Evolutionary conservation across 2,329 filamentous ascomycete species (phyloP).

Genomic region (Pseudogymnoascus verrucosus): DNA sequence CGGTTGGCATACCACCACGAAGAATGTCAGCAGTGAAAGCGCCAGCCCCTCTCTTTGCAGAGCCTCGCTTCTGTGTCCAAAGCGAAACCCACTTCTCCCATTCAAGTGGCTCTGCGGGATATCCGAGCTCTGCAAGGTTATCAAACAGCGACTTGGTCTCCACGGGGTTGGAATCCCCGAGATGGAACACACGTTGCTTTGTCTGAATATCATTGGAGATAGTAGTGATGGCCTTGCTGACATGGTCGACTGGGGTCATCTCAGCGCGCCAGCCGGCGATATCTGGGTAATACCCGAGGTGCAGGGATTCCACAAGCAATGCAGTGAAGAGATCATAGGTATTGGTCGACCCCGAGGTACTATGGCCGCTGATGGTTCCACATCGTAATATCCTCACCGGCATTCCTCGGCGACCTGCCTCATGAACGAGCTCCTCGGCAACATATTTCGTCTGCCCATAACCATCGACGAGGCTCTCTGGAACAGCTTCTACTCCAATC

Average conservation of each 20-base stretch:
- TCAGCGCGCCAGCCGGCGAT: constrained; percentile 70
- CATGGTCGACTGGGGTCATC: constrained; percentile 80
- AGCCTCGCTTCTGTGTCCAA: constrained; percentile 64
- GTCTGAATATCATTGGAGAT: constrained; percentile 56
- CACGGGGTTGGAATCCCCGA: constrained; percentile 65
- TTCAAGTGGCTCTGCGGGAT: constrained; percentile 54
- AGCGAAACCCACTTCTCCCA: constrained; percentile 69
- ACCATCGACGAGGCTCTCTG: constrained; percentile 60
- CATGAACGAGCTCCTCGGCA: constrained; percentile 64
- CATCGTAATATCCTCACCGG: constrained; percentile 65
- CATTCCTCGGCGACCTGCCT: constrained; percentile 60
- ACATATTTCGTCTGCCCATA: constrained; percentile 81
- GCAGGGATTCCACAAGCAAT: constrained; percentile 67
- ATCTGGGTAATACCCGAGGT: constrained; percentile 61
- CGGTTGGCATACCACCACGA: constrained; percentile 69
- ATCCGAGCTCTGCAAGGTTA: constrained; percentile 58
- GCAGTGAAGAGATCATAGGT: constrained; percentile 72
- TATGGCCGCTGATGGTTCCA: constrained; percentile 74
- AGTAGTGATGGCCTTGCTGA: constrained; percentile 64
- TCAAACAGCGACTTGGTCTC: constrained; percentile 59
- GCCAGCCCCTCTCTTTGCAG: constrained; percentile 56
- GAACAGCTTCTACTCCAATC: constrained; percentile 59
- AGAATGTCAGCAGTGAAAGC: constrained; percentile 73
- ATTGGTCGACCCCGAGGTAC: constrained; percentile 65
- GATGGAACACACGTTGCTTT: constrained; percentile 61